Conservation (phyloP, 1,139 yeast genomes). For the Ogataea hybrid region DNA sequence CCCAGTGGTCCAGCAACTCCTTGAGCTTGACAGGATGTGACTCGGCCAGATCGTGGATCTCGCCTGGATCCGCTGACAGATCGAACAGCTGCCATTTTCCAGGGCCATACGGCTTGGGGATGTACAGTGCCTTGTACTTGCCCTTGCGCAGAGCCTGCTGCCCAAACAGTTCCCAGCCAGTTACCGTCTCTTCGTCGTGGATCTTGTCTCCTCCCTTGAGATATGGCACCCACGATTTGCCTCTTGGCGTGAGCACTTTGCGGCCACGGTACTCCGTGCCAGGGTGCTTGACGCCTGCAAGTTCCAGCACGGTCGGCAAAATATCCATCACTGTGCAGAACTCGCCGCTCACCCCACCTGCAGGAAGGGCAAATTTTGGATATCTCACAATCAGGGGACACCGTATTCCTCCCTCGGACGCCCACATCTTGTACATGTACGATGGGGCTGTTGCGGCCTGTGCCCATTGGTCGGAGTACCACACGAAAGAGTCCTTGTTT, state of each 20-base stretch:
- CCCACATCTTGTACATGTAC: conserved; percentile 50
- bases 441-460: conserved; percentile 62
- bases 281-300: conserved; percentile 47
- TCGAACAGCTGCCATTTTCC: conserved; percentile 51
- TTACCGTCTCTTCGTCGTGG: conserved; percentile 45
- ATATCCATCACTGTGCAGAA: conserved; percentile 59
- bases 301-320: conserved; percentile 49
- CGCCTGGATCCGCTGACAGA: conserved; percentile 43
- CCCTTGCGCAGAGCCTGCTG: conserved; percentile 56
- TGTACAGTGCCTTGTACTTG: conserved; percentile 45
- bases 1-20: conserved; percentile 46
- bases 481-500: too few species aligned
- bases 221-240: conserved; percentile 41
- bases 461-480: too few species aligned
- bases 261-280: conserved; percentile 40
- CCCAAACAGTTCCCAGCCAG: conserved; percentile 58
- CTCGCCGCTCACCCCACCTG: conserved; percentile 34
- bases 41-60: conserved; percentile 42
- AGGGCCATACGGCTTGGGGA: conserved; percentile 50
- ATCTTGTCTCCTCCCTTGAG: conserved; percentile 33
- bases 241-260: conserved; percentile 39
- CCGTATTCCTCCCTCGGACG: conserved; percentile 55
- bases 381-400: conserved; percentile 49
- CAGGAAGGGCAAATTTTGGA: conserved; percentile 30
- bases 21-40: conserved; percentile 40